These are phyloP conservation scores for Pelagophyceae sp. DNA, from an alignment of 352 stramenopile genomes.

Conservation along the genomic window DNA sequence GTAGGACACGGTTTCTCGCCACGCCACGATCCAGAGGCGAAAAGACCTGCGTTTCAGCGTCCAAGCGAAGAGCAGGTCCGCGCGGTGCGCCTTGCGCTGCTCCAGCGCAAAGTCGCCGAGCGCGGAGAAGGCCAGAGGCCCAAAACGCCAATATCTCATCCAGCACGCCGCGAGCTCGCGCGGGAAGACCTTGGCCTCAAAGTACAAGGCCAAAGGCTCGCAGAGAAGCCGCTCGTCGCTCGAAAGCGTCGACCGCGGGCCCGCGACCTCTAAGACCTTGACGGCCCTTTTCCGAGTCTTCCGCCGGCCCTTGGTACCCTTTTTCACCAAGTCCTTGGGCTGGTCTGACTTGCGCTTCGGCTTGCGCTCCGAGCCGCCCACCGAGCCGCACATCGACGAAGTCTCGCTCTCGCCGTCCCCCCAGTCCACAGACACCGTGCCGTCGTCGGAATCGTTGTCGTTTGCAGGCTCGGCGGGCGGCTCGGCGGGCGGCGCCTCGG, in stretches of 20 bases:
- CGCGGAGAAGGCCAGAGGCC: neutral
- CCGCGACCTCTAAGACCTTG: neutral
- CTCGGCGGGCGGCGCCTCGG: no score
- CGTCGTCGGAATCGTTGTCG: no score
- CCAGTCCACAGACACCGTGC: no score
- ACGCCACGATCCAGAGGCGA: neutral
- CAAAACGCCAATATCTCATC: constrained; percentile 8
- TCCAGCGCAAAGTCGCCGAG: neutral
- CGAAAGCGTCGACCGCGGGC: neutral
- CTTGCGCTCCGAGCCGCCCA: neutral
- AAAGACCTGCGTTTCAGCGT: neutral
- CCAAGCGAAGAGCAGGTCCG: neutral
- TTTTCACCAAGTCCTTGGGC: no score
- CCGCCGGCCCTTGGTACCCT: no score
- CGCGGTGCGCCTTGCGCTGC: constrained; percentile 9
- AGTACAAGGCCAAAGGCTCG: neutral
- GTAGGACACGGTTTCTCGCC: no score
- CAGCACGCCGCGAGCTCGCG: constrained; percentile 7
- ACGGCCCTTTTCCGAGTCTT: no score
- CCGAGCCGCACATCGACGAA: no score
- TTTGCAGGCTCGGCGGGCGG: no score
- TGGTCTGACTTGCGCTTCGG: no score
- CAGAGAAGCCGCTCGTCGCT: neutral
- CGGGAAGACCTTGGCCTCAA: constrained; percentile 1
- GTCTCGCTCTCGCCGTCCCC: no score